Evolutionary conservation across 441 rosid species (phyloP).

Genomic region (Gossypium trilobum): DNA sequence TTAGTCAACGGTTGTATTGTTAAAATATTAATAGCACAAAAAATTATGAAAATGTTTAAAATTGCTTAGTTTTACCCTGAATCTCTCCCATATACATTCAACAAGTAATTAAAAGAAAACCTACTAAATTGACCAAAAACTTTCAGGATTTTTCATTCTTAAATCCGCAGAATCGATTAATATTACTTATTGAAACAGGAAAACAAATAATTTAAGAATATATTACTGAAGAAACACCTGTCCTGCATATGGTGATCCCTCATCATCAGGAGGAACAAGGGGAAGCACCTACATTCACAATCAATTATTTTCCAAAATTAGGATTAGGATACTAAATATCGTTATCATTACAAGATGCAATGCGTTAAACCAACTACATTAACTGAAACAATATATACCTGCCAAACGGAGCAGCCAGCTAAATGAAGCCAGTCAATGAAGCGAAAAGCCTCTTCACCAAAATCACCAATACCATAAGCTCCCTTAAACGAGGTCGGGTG

Average conservation of each 20-base stretch:
- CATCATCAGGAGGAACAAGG: constrained; percentile 82
- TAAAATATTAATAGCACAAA: too few species aligned
- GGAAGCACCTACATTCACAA: constrained; percentile 69
- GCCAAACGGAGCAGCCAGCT: constrained; percentile 90
- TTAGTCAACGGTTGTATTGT: too few species aligned
- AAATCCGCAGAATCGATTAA: neutral
- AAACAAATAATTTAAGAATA: neutral
- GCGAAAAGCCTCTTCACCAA: constrained; percentile 63
- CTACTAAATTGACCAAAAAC: neutral
- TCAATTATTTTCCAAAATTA: neutral
- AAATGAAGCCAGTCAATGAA: constrained; percentile 84
- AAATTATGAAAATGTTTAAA: too few species aligned
- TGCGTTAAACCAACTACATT: neutral
- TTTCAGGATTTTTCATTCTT: neutral
- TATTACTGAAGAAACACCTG: constrained; percentile 37
- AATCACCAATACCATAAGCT: constrained; percentile 79
- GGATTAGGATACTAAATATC: too few species aligned
- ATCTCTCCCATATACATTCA: too few species aligned
- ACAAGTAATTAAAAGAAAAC: neutral
- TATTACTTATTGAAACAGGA: neutral
- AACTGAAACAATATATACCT: constrained; percentile 30
- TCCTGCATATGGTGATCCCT: constrained; percentile 85
- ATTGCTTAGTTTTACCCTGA: too few species aligned
- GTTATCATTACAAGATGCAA: too few species aligned
- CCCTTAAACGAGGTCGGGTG: constrained; percentile 89